Evolutionary conservation across 257 asterid genomes (phyloP).

Genomic region (Prunella vulgaris): DNA sequence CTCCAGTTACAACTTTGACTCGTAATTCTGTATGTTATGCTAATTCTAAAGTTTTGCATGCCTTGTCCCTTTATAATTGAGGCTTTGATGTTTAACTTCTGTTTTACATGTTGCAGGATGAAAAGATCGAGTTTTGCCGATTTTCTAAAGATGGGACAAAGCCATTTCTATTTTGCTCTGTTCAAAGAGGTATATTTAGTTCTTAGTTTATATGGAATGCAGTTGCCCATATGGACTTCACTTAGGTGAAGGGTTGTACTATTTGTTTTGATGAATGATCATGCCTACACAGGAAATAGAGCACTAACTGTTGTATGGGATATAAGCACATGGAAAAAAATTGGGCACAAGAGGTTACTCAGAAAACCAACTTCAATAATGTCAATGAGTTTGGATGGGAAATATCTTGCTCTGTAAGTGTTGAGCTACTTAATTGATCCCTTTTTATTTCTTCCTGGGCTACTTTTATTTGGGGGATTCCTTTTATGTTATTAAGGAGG

Average conservation of each 20-base stretch:
- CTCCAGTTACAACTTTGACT: conserved; percentile 68
- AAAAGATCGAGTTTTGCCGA: conserved; percentile 80
- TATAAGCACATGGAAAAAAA: conserved; percentile 78
- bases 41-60: background rate
- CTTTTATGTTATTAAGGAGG: background rate
- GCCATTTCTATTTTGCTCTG: conserved; percentile 81
- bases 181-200: conserved; percentile 59
- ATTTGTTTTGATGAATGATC: conserved; percentile 19
- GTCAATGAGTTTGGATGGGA: conserved; percentile 90
- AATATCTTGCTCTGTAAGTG: conserved; percentile 90
- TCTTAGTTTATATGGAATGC: background rate
- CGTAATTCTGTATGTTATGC: conserved; percentile 64
- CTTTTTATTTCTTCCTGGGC: background rate
- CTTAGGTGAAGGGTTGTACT: conserved; percentile 14
- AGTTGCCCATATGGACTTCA: conserved; percentile 2
- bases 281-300: conserved; percentile 56
- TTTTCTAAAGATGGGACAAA: conserved; percentile 97
- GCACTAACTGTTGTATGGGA: conserved; percentile 84
- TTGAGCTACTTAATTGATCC: background rate
- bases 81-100: conserved; percentile 20
- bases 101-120: conserved; percentile 56
- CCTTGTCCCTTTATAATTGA: background rate
- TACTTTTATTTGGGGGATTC: background rate
- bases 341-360: conserved; percentile 78
- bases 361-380: conserved; percentile 73